Base-by-base conservation (phyloP, 1,284 basidiomycete species). In the Pyrrhoderma lamaoense region DNA sequence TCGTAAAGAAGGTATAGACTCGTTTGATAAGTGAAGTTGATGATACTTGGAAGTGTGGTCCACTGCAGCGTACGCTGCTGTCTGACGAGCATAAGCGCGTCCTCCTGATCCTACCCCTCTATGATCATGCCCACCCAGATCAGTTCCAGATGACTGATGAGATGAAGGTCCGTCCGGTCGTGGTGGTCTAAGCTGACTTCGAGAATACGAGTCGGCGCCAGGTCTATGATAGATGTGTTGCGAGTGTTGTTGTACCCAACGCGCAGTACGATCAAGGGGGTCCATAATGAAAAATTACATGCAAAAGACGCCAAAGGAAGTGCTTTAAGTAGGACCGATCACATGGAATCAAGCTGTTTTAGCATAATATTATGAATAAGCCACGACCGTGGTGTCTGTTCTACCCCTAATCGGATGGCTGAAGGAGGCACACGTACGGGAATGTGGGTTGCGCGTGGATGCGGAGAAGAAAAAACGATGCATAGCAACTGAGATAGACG, bases 261-360 rank as follows among this genome's bases (percentile, higher is more conserved):
- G 53, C 21, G 53, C 53, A n/a, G 53, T 55, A 22, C 53, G 53
- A 23, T 55, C 49, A 44, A 55, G 27, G 2, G 51, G 44, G 49
- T 38, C 37, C 45, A 35, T 42, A 49, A 19, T 16, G 13, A 43
- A 18, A 19, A 34, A 22, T 31, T 38, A 35, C 22, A 40, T 16
- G 34, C 34, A 22, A 19, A 16, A 27, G 9, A 38, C 23, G 21
- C 39, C 19, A 39, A 38, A 34, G 38, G 46, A 36, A 31, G 48
- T 38, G 18, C 35, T 50, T 50, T 54, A 50, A 45, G 45, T 54
- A 54, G 19, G 36, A 36, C 31, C 48, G 37, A 50, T 54, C 52
- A 54, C 52, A 54, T 54, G 52, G 47, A 27, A 22, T 31, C 27
- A 21, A 23, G 31, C 38, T 19, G 35, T 45, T 23, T 42, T 47